Evolutionary conservation across 495 filamentous ascomycete species (phyloP).

Genomic region (Penicillium arizonense): DNA sequence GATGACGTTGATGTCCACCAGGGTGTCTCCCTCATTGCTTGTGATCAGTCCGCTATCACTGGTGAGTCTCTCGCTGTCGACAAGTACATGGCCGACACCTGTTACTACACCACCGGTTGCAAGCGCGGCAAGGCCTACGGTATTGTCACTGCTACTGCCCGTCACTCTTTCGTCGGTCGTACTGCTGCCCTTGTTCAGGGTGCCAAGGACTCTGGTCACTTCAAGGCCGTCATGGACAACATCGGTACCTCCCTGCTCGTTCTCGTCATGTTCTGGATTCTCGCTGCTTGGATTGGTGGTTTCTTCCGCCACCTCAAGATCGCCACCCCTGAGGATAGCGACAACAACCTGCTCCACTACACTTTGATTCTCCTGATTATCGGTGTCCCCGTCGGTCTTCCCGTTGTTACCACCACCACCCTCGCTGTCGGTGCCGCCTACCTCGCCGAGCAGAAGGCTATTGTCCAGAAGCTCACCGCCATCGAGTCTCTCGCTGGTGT

Average conservation of each 20-base stretch:
- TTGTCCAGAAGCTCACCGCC: slow-evolving; percentile 74
- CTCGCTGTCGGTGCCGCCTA: slow-evolving; percentile 74
- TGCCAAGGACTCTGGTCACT: slow-evolving; percentile 70
- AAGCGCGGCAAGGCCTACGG: slow-evolving; percentile 75
- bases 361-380: slow-evolving; percentile 68
- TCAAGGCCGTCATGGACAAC: slow-evolving; percentile 82
- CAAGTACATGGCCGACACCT: slow-evolving; percentile 72
- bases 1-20: slow-evolving; percentile 57
- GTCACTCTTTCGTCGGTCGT: slow-evolving; percentile 69
- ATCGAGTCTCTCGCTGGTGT: slow-evolving; percentile 77
- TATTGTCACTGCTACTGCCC: slow-evolving; percentile 61
- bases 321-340: slow-evolving; percentile 55
- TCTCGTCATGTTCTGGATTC: slow-evolving; percentile 70
- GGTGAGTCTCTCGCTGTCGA: slow-evolving; percentile 76
- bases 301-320: slow-evolving; percentile 71
- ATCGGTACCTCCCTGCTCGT: slow-evolving; percentile 73
- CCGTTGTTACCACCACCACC: slow-evolving; percentile 72
- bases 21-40: slow-evolving; percentile 63
- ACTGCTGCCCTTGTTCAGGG: slow-evolving; percentile 70
- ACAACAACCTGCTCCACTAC: slow-evolving; percentile 62
- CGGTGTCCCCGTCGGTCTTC: slow-evolving; percentile 74
- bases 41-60: slow-evolving; percentile 74
- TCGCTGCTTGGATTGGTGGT: slow-evolving; percentile 71
- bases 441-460: slow-evolving; percentile 71
- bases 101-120: slow-evolving; percentile 76